A percentile compares a stretch with the other conserved stretches of the same genome.
These are phyloP conservation scores for Datura wrightii DNA, from an alignment of 257 asterid genomes.

Conservation along the genomic window DNA sequence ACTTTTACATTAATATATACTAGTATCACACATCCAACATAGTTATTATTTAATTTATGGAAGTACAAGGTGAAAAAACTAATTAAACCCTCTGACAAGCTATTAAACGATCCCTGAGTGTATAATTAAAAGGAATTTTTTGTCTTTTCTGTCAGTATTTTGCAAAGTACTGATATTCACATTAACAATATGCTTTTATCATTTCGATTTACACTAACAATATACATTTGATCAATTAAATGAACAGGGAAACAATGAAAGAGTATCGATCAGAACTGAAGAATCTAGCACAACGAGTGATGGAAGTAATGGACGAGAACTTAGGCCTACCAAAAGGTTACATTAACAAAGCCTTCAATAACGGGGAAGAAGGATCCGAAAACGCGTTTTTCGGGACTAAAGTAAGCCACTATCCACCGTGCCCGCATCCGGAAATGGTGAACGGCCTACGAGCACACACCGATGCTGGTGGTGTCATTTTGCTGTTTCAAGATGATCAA, in stretches of 20 bases:
- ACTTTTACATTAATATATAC: not conserved
- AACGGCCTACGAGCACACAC: constrained; percentile 91
- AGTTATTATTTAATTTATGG: no score
- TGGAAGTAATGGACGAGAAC: constrained; percentile 84
- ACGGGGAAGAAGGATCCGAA: constrained; percentile 40
- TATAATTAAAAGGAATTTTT: no score
- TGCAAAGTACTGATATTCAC: no score
- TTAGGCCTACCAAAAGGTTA: constrained; percentile 66
- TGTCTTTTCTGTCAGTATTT: no score
- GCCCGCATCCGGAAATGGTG: constrained; percentile 70
- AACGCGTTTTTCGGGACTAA: constrained; percentile 84
- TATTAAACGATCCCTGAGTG: no score
- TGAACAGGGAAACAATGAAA: constrained; percentile 73
- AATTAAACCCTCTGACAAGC: no score
- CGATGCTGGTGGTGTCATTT: constrained; percentile 85
- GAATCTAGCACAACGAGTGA: constrained; percentile 59
- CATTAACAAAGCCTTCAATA: constrained; percentile 72
- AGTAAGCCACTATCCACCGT: constrained; percentile 90
- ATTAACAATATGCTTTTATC: not conserved
- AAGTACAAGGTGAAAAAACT: no score
- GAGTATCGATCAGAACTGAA: constrained; percentile 67
- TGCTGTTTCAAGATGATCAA: constrained; percentile 80
- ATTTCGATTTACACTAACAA: not conserved
- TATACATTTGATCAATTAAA: not conserved
- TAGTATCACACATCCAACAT: no score